Evolutionary conservation across 2,329 filamentous ascomycete genomes (phyloP).

Genomic region (Cryphonectria japonica): DNA sequence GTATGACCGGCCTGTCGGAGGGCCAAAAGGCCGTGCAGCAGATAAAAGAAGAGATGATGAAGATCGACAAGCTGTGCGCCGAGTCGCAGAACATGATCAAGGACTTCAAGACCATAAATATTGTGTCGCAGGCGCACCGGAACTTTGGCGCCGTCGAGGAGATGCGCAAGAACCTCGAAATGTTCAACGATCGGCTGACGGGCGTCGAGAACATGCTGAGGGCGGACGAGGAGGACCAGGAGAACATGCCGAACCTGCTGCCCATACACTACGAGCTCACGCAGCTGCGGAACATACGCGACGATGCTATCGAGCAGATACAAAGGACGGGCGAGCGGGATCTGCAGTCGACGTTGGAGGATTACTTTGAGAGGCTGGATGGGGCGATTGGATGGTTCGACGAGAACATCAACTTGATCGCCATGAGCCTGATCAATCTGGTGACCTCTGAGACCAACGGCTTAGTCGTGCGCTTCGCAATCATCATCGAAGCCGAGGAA

Average conservation of each 20-base stretch:
- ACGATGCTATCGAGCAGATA: conserved; percentile 97
- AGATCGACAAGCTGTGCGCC: conserved; percentile 95
- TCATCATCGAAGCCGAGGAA: conserved; percentile 94
- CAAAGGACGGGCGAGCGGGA: conserved; percentile 72
- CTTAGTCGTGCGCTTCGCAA: conserved; percentile 85
- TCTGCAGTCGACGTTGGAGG: conserved; percentile 80
- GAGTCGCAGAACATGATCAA: conserved; percentile 97
- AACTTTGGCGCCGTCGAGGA: conserved; percentile 94
- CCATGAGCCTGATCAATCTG: conserved; percentile 85
- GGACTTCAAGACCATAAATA: conserved; percentile 92
- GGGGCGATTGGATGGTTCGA: conserved; percentile 93
- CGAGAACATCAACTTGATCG: conserved; percentile 86
- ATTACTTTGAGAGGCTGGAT: conserved; percentile 87
- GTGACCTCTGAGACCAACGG: conserved; percentile 86
- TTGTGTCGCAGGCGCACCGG: conserved; percentile 90
- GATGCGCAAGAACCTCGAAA: conserved; percentile 90
- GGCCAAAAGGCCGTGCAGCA: conserved; percentile 89
- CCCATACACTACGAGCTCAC: conserved; percentile 91
- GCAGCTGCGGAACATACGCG: conserved; percentile 87
- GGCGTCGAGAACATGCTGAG: conserved; percentile 77
- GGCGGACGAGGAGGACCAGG: conserved; percentile 82
- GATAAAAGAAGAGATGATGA: conserved; percentile 98
- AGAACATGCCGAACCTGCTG: conserved; percentile 90
- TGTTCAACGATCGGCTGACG: conserved; percentile 77
- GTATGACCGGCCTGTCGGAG: conserved; percentile 86